Evolutionary conservation across 257 asterid genomes (phyloP).

Genomic region (Mentha longifolia): DNA sequence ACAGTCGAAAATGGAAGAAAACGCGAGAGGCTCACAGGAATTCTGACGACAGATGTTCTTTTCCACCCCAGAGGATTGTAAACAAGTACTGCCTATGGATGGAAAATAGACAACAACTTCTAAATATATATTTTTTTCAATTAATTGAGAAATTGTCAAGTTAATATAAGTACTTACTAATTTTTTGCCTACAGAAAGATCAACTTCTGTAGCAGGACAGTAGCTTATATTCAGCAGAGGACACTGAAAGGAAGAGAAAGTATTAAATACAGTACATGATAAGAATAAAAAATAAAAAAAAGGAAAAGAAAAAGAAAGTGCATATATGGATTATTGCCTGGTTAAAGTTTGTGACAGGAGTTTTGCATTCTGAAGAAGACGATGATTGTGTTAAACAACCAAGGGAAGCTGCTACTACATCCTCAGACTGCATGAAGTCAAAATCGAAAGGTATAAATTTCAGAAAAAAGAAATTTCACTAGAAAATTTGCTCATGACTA

Average conservation of each 20-base stretch:
- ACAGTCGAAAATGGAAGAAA: conserved; percentile 1
- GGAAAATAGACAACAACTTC: not conserved
- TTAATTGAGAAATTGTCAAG: not conserved
- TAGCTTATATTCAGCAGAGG: conserved; percentile 60
- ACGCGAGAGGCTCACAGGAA: conserved; percentile 71
- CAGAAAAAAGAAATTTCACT: not conserved
- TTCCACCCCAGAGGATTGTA: conserved; percentile 95
- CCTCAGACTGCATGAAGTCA: conserved; percentile 67
- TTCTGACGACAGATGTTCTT: conserved; percentile 74
- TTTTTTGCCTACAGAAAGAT: conserved; percentile 42
- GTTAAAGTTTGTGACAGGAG: conserved; percentile 50
- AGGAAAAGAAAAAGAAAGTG: not conserved
- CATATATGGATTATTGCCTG: conserved; percentile 62
- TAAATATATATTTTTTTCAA: conserved; percentile 1
- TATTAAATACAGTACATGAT: conserved; percentile 24
- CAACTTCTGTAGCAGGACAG: conserved; percentile 55
- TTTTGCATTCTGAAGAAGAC: conserved; percentile 53
- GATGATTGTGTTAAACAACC: conserved; percentile 69
- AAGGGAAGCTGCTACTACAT: conserved; percentile 73
- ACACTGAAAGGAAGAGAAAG: conserved; percentile 43
- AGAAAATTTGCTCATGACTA: not conserved
- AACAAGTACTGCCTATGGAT: conserved; percentile 71
- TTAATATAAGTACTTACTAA: conserved; percentile 55
- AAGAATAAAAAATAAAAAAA: not conserved
- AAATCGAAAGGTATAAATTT: conserved; percentile 20